Evolutionary conservation across 2,329 filamentous ascomycete species (phyloP), one percentile per base, ranked within the genome.

Genomic region (Cercospora sojina): DNA sequence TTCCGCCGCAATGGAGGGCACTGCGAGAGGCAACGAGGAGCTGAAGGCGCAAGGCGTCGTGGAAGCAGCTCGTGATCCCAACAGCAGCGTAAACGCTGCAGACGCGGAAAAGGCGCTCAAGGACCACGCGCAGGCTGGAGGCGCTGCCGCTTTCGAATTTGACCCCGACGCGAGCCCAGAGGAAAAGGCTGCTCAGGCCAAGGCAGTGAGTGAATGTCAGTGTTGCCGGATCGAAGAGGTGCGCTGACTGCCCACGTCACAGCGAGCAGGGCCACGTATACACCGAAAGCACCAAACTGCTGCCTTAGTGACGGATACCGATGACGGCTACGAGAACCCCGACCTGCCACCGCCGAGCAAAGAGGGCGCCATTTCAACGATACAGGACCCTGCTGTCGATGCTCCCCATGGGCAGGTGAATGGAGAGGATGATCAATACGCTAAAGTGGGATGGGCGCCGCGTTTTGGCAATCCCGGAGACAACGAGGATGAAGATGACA

Each of bases 401-500:
- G 59, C 57, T 10, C 74, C 78, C 47, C 85, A 85, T 72, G 87
- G 82, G 64, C 79, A 80, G 61, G 82, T 83, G 43, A 83, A 87
- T 62, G 47, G 13, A 53, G 67, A 67, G 16, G 68, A 81, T 83
- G 85, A 79, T 51, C 76, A 78, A 25, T 84, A 78, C 78, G 78
- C 73, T 59, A 81, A 80, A 69, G 92, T 93, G 5, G 95, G 95
- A 59, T 98, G 95, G 95, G 89, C 91, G 13, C 95, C 95, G 47
- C 88, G 87, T 69, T 93, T 97, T 76, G 92, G 92, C 72, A 88
- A 87, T 82, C 87, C 87, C 1, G 78, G 76, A n/a, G 84, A 78
- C 76, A 78, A 64, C 76, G 79, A 83, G 3, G 81, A 81, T 12
- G 88, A 90, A 65, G 79, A 79, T 55, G 92, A 87, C 67, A 78